These are phyloP conservation scores for Colletotrichum lupini DNA, from an alignment of 2,329 filamentous ascomycete species.

Conservation along the genomic window DNA sequence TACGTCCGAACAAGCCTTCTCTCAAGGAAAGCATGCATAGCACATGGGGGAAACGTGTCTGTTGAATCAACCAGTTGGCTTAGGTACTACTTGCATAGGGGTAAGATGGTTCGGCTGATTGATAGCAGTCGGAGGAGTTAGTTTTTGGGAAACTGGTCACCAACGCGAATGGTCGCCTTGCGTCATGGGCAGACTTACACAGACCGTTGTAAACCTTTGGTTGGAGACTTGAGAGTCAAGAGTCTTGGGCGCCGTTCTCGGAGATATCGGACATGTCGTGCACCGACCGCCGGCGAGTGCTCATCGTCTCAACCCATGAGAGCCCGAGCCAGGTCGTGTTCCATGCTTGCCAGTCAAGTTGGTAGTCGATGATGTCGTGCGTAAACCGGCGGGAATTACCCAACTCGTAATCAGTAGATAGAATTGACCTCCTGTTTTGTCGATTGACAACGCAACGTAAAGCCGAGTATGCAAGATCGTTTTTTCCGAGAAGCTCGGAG, in stretches of 20 bases:
- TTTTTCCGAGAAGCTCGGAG: slow-evolving; percentile 15
- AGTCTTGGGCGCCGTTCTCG: slow-evolving; percentile 2
- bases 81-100: neutral
- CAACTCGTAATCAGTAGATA: neutral
- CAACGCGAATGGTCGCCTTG: neutral
- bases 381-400: neutral
- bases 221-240: neutral
- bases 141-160: neutral
- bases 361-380: neutral
- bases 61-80: neutral
- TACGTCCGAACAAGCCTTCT: neutral
- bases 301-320: neutral
- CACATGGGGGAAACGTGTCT: neutral
- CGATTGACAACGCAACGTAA: neutral
- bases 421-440: neutral
- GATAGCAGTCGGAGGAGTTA: neutral
- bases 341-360: neutral
- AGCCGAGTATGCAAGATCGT: neutral
- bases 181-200: neutral
- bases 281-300: neutral
- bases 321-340: neutral
- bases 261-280: slow-evolving; percentile 12
- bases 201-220: slow-evolving; percentile 1
- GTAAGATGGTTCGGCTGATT: neutral
- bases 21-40: neutral